Base-by-base conservation (phyloP, 2,329 filamentous ascomycete genomes). In the Zasmidium cellare region DNA sequence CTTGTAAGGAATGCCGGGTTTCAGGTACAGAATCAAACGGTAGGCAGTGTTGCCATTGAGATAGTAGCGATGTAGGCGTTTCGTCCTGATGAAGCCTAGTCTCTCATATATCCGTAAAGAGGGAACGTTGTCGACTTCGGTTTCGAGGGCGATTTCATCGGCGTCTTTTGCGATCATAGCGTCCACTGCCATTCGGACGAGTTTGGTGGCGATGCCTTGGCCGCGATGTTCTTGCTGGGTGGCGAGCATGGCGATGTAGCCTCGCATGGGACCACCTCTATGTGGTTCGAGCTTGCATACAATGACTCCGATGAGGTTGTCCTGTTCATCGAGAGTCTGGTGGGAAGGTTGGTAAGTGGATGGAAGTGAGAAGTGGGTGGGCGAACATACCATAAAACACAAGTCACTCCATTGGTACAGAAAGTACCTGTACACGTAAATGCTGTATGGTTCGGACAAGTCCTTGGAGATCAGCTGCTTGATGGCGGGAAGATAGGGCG, bases 201-300 rank as follows among this genome's bases (percentile, higher is more conserved):
- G 82, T 44, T 87, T 87, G 0, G 92, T 96, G 6, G 77, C 94
- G 58, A 99, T 92, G 1, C 94, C 93, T 63, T 87, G 85, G 5
- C 92, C 92, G 20, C 94, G 87, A 69, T 91, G 88, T 23, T 86
- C 79, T 41, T 91, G 86, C 46, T 87, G 85, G 3, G 96, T 92
- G n/a, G 94, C 94, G 45, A 99, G 83, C 94, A 99, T 99, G 70
- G 94, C 94, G 67, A 99, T 97, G 77, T 99, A 99, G 57, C 94
- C 94, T 62, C 94, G 86, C 63, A 92, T 81, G 1, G 92, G 92
- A 63, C 93, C 92, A 5, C 89, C 90, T 20, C 90, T 85, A 76
- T 99, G 94, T 22, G 86, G 84, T 74, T 99, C 94, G 58, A 99
- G 85, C 75, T 99, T 99, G 76, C 89, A 96, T 59, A 99, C 87